phyloP scores from a whole-genome alignment of 1,284 basidiomycete species.

The Grifola frondosa region DNA sequence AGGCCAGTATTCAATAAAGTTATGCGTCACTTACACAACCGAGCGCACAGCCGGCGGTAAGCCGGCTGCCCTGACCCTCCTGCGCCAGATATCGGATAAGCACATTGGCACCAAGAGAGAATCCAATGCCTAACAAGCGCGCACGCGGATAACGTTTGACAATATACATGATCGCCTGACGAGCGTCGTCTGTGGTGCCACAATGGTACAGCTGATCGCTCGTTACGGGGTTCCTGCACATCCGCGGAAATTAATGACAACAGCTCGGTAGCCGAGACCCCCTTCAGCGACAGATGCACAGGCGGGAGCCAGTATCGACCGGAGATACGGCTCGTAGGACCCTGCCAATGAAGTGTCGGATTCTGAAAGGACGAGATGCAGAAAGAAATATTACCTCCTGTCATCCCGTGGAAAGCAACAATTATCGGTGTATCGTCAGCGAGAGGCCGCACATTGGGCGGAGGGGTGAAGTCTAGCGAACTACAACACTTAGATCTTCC shows the following conservation, averaged over 20 bases:
- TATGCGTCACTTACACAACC: slow-evolving; percentile 64
- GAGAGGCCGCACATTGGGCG: slow-evolving; percentile 47
- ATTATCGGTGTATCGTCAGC: slow-evolving; percentile 75
- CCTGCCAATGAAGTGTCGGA: too few relatives aligned
- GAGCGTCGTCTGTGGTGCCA: slow-evolving; percentile 81
- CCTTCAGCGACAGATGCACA: slow-evolving; percentile 67
- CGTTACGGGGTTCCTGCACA: slow-evolving; percentile 83
- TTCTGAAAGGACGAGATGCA: too few relatives aligned
- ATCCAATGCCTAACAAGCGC: slow-evolving; percentile 83
- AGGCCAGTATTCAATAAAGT: neutral
- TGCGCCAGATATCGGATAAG: slow-evolving; percentile 88
- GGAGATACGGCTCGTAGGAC: slow-evolving; percentile 85
- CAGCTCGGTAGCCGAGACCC: slow-evolving; percentile 82
- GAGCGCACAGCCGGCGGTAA: slow-evolving; percentile 74
- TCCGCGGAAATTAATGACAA: slow-evolving; percentile 89
- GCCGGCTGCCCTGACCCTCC: slow-evolving; percentile 71
- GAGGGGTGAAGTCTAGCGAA: slow-evolving; percentile 70
- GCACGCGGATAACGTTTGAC: slow-evolving; percentile 73
- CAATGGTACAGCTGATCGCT: slow-evolving; percentile 84
- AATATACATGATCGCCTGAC: slow-evolving; percentile 79
- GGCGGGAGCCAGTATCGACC: slow-evolving; percentile 72
- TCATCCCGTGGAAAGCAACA: slow-evolving; percentile 84
- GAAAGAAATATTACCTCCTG: slow-evolving; percentile 28
- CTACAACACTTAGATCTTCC: slow-evolving; percentile 32
- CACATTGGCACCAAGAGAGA: slow-evolving; percentile 91